Conservation (phyloP, 768 basidiomycete genomes). For the Trametes maxima region DNA sequence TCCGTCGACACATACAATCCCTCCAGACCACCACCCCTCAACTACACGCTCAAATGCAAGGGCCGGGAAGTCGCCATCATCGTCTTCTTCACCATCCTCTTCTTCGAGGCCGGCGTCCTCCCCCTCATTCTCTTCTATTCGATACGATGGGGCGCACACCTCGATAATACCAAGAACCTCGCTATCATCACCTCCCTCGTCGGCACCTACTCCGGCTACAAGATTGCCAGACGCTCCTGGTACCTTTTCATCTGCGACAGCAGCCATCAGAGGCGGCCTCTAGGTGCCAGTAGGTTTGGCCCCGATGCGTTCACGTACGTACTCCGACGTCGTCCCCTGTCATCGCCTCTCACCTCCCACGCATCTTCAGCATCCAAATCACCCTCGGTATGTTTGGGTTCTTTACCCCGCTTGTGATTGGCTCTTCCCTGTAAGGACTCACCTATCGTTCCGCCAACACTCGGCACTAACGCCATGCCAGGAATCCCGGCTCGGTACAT, state of each 20-base stretch:
- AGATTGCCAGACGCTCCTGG: conserved; percentile 31
- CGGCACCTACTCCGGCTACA: conserved; percentile 35
- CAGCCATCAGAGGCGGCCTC: conserved; percentile 30
- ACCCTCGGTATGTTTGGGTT: conserved; percentile 29
- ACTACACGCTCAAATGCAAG: conserved; percentile 31
- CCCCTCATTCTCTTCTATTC: conserved; percentile 37
- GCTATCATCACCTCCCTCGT: conserved; percentile 37
- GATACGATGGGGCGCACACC: conserved; percentile 34
- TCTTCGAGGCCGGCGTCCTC: conserved; percentile 34
- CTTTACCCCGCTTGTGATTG: conserved; percentile 34
- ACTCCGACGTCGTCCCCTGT: not conserved
- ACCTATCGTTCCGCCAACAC: not conserved
- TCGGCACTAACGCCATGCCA: not conserved
- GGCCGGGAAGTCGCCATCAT: conserved; percentile 29
- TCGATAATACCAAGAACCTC: conserved; percentile 33
- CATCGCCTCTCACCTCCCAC: not conserved
- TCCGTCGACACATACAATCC: conserved; percentile 14
- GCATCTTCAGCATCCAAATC: conserved; percentile 23
- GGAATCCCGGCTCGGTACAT: conserved; percentile 29
- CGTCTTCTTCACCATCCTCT: conserved; percentile 32
- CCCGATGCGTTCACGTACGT: conserved; percentile 33
- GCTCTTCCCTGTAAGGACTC: conserved; percentile 33
- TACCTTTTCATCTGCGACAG: conserved; percentile 30
- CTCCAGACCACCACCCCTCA: conserved; percentile 28
- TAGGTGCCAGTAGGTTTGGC: conserved; percentile 34